Conservation (phyloP, 1,284 basidiomycete species). For the Sutorius eximius region DNA sequence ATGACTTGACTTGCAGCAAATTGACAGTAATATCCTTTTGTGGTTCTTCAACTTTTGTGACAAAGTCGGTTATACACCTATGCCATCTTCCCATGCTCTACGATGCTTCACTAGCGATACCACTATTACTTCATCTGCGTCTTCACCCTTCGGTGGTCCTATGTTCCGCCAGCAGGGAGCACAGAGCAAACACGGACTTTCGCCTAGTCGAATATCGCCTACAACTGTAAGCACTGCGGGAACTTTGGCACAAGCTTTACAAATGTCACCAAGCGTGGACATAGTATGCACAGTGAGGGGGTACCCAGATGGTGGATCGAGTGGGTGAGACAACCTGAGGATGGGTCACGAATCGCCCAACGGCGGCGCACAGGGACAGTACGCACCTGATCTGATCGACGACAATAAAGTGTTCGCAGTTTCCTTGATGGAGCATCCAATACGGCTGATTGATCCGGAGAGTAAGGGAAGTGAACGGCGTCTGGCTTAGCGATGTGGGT, state of each 20-base stretch:
- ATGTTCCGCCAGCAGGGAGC: constrained; percentile 69
- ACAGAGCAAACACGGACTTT: constrained; percentile 74
- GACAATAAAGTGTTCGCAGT: constrained; percentile 76
- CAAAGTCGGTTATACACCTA: neutral
- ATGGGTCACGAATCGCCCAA: constrained; percentile 2
- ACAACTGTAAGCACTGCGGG: constrained; percentile 66
- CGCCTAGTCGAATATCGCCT: constrained; percentile 69
- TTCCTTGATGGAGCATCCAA: constrained; percentile 76
- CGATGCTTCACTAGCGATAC: constrained; percentile 53
- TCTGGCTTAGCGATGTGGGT: constrained; percentile 45
- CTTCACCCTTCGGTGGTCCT: constrained; percentile 47
- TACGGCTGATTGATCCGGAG: constrained; percentile 73
- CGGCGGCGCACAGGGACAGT: neutral
- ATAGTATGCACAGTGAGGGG: constrained; percentile 66
- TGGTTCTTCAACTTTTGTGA: no score
- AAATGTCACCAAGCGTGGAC: constrained; percentile 59
- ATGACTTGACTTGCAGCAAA: neutral
- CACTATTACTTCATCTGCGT: constrained; percentile 45
- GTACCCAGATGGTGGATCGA: constrained; percentile 57
- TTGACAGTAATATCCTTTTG: no score
- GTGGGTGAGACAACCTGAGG: constrained; percentile 53
- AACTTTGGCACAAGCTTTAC: constrained; percentile 65
- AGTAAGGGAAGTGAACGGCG: constrained; percentile 50
- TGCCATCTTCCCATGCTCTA: constrained; percentile 18
- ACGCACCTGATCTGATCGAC: constrained; percentile 70